These are phyloP conservation scores for Stevia rebaudiana DNA, from an alignment of 140 eudicot genomes.

Conservation along the genomic window DNA sequence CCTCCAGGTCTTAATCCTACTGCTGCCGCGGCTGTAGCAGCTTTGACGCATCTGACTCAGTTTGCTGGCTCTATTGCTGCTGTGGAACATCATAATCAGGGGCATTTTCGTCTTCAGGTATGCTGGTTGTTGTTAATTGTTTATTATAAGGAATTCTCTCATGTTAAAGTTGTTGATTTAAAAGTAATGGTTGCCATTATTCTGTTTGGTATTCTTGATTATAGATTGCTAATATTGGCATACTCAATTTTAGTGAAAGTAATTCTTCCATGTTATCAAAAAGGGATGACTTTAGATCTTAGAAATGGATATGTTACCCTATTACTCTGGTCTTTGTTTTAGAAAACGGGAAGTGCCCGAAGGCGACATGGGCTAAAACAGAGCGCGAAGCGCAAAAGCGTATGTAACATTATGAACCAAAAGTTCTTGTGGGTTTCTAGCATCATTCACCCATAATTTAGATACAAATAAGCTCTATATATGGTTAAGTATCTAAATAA, in stretches of 20 bases:
- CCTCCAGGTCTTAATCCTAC: conserved; percentile 33
- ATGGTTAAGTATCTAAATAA: too few species aligned
- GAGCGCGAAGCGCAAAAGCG: too few species aligned
- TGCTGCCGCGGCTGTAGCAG: conserved; percentile 40
- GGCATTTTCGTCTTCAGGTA: conserved; percentile 33
- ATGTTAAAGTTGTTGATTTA: background rate
- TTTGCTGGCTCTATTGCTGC: conserved; percentile 33
- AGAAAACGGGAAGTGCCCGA: too few species aligned
- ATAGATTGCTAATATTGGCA: conserved; percentile 2
- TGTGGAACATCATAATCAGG: conserved; percentile 29
- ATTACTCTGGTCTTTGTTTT: background rate
- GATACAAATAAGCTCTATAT: too few species aligned
- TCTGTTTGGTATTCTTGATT: conserved; percentile 6
- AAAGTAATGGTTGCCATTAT: background rate
- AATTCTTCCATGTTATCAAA: background rate
- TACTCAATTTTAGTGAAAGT: conserved; percentile 1
- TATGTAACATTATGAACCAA: too few species aligned
- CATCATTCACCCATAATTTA: too few species aligned
- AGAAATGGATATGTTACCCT: background rate
- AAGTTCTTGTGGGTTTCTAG: too few species aligned
- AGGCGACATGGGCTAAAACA: too few species aligned
- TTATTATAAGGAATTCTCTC: background rate
- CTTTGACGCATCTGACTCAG: conserved; percentile 41
- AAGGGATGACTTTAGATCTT: conserved; percentile 8
- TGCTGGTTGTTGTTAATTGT: conserved; percentile 15